phyloP scores from a whole-genome alignment of 176 grass and related monocot genomes.

The Carex kokanica region DNA sequence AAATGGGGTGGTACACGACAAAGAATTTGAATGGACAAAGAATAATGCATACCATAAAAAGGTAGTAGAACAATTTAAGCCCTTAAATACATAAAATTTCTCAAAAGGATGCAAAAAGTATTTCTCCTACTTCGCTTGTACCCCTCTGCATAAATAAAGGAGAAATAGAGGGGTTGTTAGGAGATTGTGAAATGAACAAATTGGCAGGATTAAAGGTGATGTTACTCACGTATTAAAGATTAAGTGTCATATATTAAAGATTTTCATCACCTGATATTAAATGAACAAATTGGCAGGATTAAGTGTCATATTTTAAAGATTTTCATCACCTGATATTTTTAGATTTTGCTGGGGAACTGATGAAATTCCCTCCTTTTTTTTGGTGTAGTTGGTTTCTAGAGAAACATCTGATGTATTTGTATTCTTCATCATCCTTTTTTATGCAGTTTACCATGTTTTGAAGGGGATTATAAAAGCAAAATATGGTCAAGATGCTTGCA shows the following conservation, averaged over 20 bases:
- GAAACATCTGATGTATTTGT: neutral
- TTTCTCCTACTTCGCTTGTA: neutral
- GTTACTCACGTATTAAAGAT: neutral
- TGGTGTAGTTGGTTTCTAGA: neutral
- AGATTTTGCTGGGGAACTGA: constrained; percentile 16
- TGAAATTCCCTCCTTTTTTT: neutral
- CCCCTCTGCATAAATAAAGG: neutral
- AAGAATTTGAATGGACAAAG: neutral
- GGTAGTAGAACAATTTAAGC: neutral
- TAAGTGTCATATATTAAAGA: neutral
- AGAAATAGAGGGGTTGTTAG: neutral
- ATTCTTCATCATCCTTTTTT: neutral
- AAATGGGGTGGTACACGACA: neutral
- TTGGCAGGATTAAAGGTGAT: neutral
- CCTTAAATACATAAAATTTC: neutral
- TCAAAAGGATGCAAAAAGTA: neutral
- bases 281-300: no score
- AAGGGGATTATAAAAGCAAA: constrained; percentile 98
- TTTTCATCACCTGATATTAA: neutral
- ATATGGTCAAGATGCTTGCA: constrained; percentile 98
- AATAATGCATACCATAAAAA: neutral
- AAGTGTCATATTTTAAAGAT: neutral
- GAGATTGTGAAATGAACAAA: neutral
- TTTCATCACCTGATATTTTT: neutral
- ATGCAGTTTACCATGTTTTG: constrained; percentile 76